Conservation (phyloP, 805 yeast genomes). For the Candida rishiriensis region DNA sequence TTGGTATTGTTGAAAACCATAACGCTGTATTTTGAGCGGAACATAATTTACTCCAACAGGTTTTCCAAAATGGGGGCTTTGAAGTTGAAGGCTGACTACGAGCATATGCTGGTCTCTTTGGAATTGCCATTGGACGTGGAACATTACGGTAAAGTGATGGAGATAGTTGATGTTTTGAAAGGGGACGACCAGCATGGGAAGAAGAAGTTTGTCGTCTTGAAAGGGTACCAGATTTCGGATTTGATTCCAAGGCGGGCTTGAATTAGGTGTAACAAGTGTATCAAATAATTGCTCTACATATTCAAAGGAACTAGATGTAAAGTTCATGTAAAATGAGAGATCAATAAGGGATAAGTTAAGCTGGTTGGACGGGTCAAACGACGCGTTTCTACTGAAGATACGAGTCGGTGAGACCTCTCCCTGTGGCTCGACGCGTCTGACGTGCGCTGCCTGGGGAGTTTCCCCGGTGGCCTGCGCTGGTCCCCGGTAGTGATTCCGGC, state of each 20-base stretch:
- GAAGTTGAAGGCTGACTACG: constrained; percentile 31
- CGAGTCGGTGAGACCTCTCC: no score
- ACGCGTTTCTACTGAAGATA: no score
- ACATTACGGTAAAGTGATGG: constrained; percentile 17
- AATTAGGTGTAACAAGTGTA: no score
- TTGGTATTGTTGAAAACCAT: constrained; percentile 25
- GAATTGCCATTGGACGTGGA: constrained; percentile 17
- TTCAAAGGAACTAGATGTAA: no score
- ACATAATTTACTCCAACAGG: constrained; percentile 33
- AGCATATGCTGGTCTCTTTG: constrained; percentile 26
- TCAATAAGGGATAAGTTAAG: no score
- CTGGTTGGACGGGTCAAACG: no score
- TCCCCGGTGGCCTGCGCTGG: no score
- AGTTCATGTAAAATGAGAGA: background rate
- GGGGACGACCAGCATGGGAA: background rate
- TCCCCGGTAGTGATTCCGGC: no score
- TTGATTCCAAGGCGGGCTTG: constrained; percentile 8
- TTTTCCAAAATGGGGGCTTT: constrained; percentile 33
- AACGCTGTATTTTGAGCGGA: constrained; percentile 33
- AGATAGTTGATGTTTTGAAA: constrained; percentile 14
- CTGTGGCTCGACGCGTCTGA: no score
- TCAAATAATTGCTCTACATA: background rate
- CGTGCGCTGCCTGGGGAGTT: no score
- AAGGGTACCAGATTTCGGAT: constrained; percentile 11
- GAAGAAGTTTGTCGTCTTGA: constrained; percentile 2